Conservation (phyloP, 352 stramenopile species). For the Globisporangium camurandrum region DNA sequence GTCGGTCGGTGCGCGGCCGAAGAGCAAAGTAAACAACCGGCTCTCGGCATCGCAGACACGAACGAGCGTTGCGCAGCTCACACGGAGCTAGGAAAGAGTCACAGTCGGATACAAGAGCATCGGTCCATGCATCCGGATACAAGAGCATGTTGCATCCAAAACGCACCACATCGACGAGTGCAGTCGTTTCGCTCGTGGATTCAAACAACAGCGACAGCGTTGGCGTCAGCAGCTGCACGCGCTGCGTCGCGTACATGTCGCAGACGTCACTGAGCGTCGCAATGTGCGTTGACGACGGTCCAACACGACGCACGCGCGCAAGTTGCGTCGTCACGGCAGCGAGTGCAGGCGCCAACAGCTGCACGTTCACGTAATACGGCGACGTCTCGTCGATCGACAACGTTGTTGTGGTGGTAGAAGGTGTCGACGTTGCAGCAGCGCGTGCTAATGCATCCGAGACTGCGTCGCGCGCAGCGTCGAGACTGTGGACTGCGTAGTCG, state of each 20-base stretch:
- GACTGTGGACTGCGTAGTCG: constrained; percentile 57
- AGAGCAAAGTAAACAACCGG: constrained; percentile 63
- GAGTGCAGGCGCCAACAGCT: constrained; percentile 55
- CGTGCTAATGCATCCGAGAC: constrained; percentile 51
- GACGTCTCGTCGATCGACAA: constrained; percentile 60
- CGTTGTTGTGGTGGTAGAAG: not conserved
- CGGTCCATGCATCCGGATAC: no score
- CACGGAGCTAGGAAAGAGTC: constrained; percentile 33
- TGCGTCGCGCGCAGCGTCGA: constrained; percentile 63
- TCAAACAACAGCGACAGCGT: constrained; percentile 45
- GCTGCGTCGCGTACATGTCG: constrained; percentile 48
- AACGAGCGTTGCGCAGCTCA: constrained; percentile 55
- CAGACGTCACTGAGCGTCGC: constrained; percentile 42
- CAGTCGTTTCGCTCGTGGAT: constrained; percentile 36
- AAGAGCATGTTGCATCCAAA: not conserved
- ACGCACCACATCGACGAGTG: constrained; percentile 66
- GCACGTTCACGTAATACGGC: constrained; percentile 73
- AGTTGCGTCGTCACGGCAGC: constrained; percentile 56
- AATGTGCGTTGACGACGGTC: constrained; percentile 26
- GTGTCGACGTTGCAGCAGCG: not conserved
- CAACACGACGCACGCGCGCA: constrained; percentile 23
- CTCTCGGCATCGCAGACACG: constrained; percentile 72
- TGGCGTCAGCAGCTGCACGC: constrained; percentile 47
- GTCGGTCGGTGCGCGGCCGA: constrained; percentile 50
- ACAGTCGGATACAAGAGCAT: not conserved